Base-by-base conservation (phyloP, 2,329 filamentous ascomycete genomes). In the Cercospora citrullina region DNA sequence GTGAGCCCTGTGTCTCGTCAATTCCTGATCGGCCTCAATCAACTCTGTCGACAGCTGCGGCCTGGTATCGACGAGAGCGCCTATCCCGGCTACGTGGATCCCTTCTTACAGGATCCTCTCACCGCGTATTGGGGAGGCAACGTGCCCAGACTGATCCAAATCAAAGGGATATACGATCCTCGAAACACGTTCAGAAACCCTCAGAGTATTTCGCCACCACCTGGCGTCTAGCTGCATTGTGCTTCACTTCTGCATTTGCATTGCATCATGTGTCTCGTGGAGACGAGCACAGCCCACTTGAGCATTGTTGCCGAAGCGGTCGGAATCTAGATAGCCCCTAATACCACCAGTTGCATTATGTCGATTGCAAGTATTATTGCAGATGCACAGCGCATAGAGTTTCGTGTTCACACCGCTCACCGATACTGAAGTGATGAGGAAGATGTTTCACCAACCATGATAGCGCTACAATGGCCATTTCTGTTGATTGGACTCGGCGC, bases 131-230 rank as follows among this genome's bases (percentile, higher is more conserved):
- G 74, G 18, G 73, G 72, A n/a, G 66, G 67, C 3, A 79, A 78
- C 66, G 45, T 79, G 28, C 62, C 69, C 60, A 72, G 66, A 53
- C 51, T 80, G 62, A 70, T 77, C 63, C 21, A 61, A 48, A 73
- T 79, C 55, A 76, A 78, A 51, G 61, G 66, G 1, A 74, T 75
- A 66, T 79, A 78, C 39, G 78, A 80, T 63, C 76, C 75, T 2
- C 64, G 69, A 1, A 73, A 71, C 30, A 66, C 76, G 0, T 79
- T 77, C 21, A 66, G 63, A 36, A 72, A 72, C 60, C 69, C 69
- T 51, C 72, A 73, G 64, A 72, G 70, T 39, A 65, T 70, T 28
- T 63, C 69, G 39, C 60, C 57, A 18, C 69, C 66, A 23, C 60
- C 16, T 21, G 31, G 58, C 7, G 66, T 33, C 8, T 21, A 21